Evolutionary conservation across 345 rosid genomes (phyloP), one percentile per base, ranked within the genome.

Genomic region (Corchorus capsularis): DNA sequence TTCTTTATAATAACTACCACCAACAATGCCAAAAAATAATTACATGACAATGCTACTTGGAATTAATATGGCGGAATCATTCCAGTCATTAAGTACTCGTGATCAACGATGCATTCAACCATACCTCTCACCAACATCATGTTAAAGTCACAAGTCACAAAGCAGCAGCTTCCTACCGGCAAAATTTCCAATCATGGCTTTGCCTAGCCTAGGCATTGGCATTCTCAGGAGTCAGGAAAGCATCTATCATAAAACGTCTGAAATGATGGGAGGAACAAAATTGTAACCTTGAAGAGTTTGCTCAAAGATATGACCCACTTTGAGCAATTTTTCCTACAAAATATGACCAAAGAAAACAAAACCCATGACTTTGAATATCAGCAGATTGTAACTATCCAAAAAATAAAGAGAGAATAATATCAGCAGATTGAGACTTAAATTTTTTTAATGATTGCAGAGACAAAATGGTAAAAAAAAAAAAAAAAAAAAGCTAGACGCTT

Each of bases 291-390:
- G 81, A 47, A 91, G 91, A 45, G 98, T 94, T 83, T 94, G 96
- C 90, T 94, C 97, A 90, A 94, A 94, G 74, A 92, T 79, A 78
- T 92, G 94, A 35, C 91, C 97, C 22, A 91, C 90, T 83, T 81
- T 90, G 57, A 92, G 84, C 87, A 94, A 57, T 77, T 85, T 92
- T 74, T 70, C 94, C 98, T 92, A 88, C 75, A 87, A 49, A 34
- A 61, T n/a, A 4, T 12, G 1, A 47, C 14, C 12, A 47, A 14
- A 27, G 11, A 43, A 4, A 64, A 16, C 14, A 35, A 62, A 39
- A 62, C 6, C 15, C 10, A 62, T 7, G 46, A 7, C 45, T 62
- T 16, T 35, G 19, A 62, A 14, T 62, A 62, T 62, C 66, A 62
- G 45, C 19, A 35, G 66, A 62, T 62, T 34, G 10, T n/a, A n/a